A percentile compares a stretch with the other conserved stretches of the same genome.
phyloP scores from a whole-genome alignment of 2,329 filamentous ascomycete genomes.

The Curvularia eragrostidis region DNA sequence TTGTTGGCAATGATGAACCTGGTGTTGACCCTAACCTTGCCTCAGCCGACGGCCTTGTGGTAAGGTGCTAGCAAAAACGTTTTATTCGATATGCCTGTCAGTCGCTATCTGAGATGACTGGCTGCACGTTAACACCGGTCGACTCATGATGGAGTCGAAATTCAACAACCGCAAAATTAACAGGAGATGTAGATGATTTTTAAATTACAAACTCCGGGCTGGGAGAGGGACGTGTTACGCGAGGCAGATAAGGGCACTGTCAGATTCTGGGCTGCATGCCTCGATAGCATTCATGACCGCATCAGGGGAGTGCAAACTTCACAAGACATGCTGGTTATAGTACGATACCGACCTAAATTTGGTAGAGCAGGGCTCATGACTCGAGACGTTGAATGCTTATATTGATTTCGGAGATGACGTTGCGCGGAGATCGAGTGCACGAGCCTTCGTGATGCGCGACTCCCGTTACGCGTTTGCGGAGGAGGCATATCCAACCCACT shows the following conservation, averaged over 20 bases:
- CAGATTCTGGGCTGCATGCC: not conserved
- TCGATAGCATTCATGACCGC: not conserved
- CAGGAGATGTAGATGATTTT: constrained; percentile 47
- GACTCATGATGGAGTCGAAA: constrained; percentile 46
- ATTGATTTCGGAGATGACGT: constrained; percentile 16
- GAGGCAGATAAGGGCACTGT: not conserved
- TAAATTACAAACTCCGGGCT: constrained; percentile 46
- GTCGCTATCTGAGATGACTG: constrained; percentile 52
- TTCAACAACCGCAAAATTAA: constrained; percentile 52
- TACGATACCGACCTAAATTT: not conserved
- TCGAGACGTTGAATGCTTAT: not conserved
- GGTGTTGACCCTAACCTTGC: constrained; percentile 44
- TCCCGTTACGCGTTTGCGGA: constrained; percentile 28
- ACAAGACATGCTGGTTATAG: not conserved
- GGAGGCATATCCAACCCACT: constrained; percentile 21
- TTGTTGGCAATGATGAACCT: constrained; percentile 44
- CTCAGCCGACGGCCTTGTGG: constrained; percentile 46
- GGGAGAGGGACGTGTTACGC: constrained; percentile 46
- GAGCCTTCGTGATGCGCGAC: constrained; percentile 27
- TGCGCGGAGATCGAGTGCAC: constrained; percentile 18
- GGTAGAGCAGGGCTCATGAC: not conserved
- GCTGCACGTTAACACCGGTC: constrained; percentile 55
- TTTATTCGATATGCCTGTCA: constrained; percentile 54
- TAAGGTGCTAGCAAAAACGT: constrained; percentile 51
- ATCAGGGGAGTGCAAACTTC: not conserved